Base-by-base conservation (phyloP, 208 protist species). In the Wallacemonas sp. region DNA sequence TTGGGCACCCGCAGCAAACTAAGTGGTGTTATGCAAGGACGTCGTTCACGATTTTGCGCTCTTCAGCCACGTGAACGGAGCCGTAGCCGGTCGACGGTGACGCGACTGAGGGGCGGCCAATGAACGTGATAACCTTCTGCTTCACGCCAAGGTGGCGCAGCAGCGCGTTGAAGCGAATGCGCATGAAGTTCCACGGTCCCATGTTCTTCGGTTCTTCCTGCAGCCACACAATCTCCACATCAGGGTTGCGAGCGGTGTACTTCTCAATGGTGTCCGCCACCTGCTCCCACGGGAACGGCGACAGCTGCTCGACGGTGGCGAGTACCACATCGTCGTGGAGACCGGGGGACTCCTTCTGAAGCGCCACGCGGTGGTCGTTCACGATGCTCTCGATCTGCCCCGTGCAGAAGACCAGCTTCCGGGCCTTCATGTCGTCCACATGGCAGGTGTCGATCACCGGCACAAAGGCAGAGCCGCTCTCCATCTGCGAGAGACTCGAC, bases 201-300 rank as follows among this genome's bases (percentile, higher is more conserved):
- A 98, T 98, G 78, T 99, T 99, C 76, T 95, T 96, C 39, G 98
- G 98, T 79, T 99, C 98, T 78, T 99, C 98, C 83, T 99, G 98
- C 72, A 91, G 74, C 98, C 98, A 99, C 30, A 91, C 81, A 50
- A 97, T 78, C 59, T 97, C 77, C 29, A 97, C 92, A 32, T 94
- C 83, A 13, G 67, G 53, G 71, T 94, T 94, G 36, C 72, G 76
- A 37, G 69, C 53, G 62, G 85, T 78, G 81, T 98, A 99, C 63
- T 90, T 92, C 48, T 91, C 75, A 21, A 96, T 63, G 39, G 95
- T 81, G 17, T 84, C 82, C 17, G 82, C 82, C 1, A 99, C 89
- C 44, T 95, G 86, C 71, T 98, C 95, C 87, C 97, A 99, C 67
- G 98, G 98, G 90, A 99, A 99, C 46, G 98, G 98, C 17, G 94